These are phyloP conservation scores for Monilinia vaccinii-corymbosi DNA, from an alignment of 2,329 filamentous ascomycete species.

Conservation along the genomic window DNA sequence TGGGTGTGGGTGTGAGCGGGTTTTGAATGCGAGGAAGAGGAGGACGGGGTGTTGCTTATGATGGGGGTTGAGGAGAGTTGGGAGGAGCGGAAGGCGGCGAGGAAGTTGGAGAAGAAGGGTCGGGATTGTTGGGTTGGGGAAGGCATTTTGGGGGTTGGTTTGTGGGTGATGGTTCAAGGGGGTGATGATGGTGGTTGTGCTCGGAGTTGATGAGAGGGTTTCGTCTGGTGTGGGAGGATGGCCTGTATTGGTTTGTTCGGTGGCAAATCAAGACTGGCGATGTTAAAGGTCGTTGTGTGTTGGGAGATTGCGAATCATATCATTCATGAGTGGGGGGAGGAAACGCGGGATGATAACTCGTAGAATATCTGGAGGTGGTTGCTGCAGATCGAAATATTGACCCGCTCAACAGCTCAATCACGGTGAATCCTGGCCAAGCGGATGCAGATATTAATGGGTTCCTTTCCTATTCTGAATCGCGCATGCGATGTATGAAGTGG, in stretches of 20 bases:
- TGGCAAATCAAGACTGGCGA: not conserved
- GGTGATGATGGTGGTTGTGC: not conserved
- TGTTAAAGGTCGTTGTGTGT: not conserved
- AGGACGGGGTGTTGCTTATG: conserved; percentile 19
- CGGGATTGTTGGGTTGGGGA: conserved; percentile 26
- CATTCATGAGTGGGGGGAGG: not conserved
- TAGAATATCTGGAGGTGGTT: not conserved
- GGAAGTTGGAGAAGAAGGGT: conserved; percentile 29
- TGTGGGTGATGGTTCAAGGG: not conserved
- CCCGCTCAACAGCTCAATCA: not conserved
- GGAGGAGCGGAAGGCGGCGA: conserved; percentile 28
- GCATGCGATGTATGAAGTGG: not conserved
- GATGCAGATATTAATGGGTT: not conserved
- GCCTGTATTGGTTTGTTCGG: not conserved
- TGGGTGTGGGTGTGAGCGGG: conserved; percentile 24
- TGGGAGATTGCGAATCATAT: not conserved
- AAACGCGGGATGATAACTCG: not conserved
- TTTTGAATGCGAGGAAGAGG: conserved; percentile 8
- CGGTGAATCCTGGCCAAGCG: not conserved
- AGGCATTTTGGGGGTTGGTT: not conserved
- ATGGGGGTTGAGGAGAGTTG: conserved; percentile 15
- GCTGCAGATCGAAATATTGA: not conserved
- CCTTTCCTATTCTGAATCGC: not conserved
- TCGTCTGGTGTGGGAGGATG: not conserved
- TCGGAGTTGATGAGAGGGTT: not conserved